These are phyloP conservation scores for Pythium phragmitis DNA, from an alignment of 352 stramenopile genomes.

Conservation along the genomic window DNA sequence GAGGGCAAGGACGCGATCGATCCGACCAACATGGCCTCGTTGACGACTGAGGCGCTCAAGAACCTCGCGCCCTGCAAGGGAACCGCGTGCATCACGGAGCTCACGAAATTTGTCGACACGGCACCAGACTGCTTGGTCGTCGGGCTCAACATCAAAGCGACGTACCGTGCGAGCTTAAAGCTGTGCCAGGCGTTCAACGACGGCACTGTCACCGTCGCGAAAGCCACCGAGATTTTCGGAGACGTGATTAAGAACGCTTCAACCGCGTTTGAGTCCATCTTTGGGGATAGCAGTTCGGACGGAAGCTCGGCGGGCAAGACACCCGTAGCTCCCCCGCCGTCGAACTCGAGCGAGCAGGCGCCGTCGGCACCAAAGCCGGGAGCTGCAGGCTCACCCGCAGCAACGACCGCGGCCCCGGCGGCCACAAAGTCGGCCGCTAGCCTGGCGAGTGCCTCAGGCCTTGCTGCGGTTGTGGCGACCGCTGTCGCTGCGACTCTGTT, in stretches of 20 bases:
- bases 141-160: conserved; percentile 1
- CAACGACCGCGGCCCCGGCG: too few species aligned
- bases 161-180: conserved; percentile 4
- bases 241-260: conserved; percentile 8
- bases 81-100: neutral
- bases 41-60: neutral
- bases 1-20: conserved; percentile 11
- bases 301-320: too few species aligned
- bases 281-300: neutral
- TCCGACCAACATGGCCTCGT: neutral
- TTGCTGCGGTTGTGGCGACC: too few species aligned
- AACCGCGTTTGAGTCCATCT: neutral
- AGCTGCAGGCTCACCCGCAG: too few species aligned
- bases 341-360: neutral
- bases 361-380: neutral
- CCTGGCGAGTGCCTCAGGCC: too few species aligned
- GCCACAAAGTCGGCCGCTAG: too few species aligned
- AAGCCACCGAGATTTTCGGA: conserved; percentile 11
- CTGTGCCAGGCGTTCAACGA: conserved; percentile 9
- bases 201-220: neutral
- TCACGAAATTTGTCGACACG: conserved; percentile 1
- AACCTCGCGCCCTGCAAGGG: conserved; percentile 10
- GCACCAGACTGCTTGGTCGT: conserved; percentile 6
- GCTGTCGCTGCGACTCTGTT: too few species aligned
- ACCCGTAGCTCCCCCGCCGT: too few species aligned